Conservation (phyloP, 1,284 basidiomycete species). For the Xerocomus minutiporus region DNA sequence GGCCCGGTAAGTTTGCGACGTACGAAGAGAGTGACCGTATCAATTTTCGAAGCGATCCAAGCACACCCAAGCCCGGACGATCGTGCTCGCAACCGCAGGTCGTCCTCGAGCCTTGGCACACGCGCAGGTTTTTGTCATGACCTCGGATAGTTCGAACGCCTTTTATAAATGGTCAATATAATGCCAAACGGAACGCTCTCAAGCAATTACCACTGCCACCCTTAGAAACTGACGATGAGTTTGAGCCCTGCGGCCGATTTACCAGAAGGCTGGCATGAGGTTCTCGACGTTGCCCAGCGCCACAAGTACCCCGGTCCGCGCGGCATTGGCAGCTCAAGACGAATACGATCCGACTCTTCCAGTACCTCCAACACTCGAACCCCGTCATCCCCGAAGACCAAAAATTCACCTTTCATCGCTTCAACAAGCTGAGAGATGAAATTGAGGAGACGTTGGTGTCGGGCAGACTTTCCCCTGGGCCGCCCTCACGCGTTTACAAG, state of each 20-base stretch:
- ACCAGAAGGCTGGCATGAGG: no score
- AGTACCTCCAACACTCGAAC: slow-evolving; percentile 67
- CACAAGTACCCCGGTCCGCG: slow-evolving; percentile 18
- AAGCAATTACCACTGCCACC: slow-evolving; percentile 6
- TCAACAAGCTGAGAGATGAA: slow-evolving; percentile 39
- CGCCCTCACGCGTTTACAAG: slow-evolving; percentile 32
- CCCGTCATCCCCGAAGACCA: slow-evolving; percentile 59
- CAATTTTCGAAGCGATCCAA: no score
- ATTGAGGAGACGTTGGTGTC: slow-evolving; percentile 43
- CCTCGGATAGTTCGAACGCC: no score
- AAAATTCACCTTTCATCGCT: slow-evolving; percentile 49
- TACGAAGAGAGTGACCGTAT: no score
- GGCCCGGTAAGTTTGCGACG: no score
- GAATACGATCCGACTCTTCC: slow-evolving; percentile 52
- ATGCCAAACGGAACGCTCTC: neutral
- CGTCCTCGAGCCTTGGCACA: no score
- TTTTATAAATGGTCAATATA: no score
- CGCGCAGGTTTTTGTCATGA: no score
- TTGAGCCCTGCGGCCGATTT: no score
- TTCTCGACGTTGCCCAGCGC: no score
- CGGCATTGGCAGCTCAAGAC: slow-evolving; percentile 36
- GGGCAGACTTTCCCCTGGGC: slow-evolving; percentile 63
- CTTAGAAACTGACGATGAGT: slow-evolving; percentile 20
- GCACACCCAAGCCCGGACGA: no score
- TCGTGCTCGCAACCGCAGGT: no score